Evolutionary conservation across 2,329 filamentous ascomycete genomes (phyloP).

Genomic region (Tolypocladium guangdongense): DNA sequence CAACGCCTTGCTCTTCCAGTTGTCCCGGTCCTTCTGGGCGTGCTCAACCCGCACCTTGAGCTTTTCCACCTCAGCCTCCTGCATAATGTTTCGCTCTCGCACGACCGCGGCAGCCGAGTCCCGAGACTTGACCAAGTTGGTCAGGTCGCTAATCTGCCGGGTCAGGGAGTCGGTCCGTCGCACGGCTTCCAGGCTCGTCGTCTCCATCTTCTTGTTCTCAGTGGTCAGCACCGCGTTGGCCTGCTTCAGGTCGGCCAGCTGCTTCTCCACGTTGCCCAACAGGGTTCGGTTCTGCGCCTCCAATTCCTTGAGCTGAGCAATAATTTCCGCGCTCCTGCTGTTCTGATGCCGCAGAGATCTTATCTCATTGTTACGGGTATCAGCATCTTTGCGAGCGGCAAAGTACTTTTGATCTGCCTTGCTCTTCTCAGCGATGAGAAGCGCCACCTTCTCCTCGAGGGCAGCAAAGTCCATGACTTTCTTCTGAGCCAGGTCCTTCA

Average conservation of each 20-base stretch:
- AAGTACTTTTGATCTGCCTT: conserved; percentile 99
- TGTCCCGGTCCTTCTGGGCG: conserved; percentile 71
- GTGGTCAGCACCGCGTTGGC: conserved; percentile 58
- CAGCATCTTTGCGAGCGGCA: conserved; percentile 86
- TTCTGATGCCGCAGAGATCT: conserved; percentile 72
- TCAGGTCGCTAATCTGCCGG: conserved; percentile 67
- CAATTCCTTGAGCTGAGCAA: conserved; percentile 83
- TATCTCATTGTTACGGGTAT: conserved; percentile 72
- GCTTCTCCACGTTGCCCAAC: conserved; percentile 80
- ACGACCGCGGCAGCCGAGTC: conserved; percentile 47
- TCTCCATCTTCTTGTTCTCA: conserved; percentile 68
- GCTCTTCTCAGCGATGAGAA: conserved; percentile 75
- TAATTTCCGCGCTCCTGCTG: conserved; percentile 83
- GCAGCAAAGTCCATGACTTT: conserved; percentile 70
- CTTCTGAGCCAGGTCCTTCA: conserved; percentile 72
- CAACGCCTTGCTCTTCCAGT: conserved; percentile 72
- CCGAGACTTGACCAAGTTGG: conserved; percentile 61
- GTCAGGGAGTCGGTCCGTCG: conserved; percentile 62
- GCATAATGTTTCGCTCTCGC: conserved; percentile 46
- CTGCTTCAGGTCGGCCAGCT: conserved; percentile 72
- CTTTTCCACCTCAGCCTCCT: conserved; percentile 70
- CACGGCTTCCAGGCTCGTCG: conserved; percentile 56
- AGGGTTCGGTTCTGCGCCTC: conserved; percentile 68
- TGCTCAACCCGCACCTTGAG: conserved; percentile 68
- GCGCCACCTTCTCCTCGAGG: conserved; percentile 66